Evolutionary conservation across 1,139 yeast genomes (phyloP).

Genomic region (Magnusiomyces tetraspermus): DNA sequence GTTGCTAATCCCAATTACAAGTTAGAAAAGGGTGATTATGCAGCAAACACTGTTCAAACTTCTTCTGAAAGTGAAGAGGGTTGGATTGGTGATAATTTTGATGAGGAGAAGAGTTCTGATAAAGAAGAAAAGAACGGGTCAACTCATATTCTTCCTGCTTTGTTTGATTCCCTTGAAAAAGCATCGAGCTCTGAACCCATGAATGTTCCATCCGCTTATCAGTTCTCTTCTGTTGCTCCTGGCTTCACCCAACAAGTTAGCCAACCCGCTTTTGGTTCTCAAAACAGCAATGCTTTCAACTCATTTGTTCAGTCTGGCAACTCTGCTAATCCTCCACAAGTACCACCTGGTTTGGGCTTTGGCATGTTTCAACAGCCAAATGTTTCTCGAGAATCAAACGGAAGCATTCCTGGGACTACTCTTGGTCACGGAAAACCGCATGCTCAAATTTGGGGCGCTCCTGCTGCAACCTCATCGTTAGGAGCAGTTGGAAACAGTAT

Average conservation of each 20-base stretch:
- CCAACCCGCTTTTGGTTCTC: background rate
- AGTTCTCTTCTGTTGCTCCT: background rate
- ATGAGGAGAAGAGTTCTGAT: background rate
- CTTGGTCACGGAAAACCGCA: background rate
- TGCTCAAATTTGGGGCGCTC: background rate
- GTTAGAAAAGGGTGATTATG: no score
- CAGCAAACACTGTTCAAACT: no score
- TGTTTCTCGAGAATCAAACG: no score
- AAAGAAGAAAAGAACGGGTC: background rate
- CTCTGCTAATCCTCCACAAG: background rate
- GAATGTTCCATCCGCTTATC: background rate
- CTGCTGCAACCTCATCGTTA: background rate
- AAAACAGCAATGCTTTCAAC: background rate
- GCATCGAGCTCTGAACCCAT: background rate
- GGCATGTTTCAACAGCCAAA: background rate
- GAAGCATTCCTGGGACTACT: background rate
- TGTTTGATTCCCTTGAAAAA: constrained; percentile 1
- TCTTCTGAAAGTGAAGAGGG: background rate
- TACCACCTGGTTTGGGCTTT: background rate
- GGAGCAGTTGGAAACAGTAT: background rate
- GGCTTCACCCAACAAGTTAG: background rate
- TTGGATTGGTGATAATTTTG: background rate
- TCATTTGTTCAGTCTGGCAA: background rate
- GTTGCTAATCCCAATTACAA: background rate
- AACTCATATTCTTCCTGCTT: background rate